Percentiles rank a stretch among this genome's conserved stretches.
These are phyloP conservation scores for Diaporthe citrichinensis DNA, from an alignment of 2,329 filamentous ascomycete genomes.

Conservation along the genomic window DNA sequence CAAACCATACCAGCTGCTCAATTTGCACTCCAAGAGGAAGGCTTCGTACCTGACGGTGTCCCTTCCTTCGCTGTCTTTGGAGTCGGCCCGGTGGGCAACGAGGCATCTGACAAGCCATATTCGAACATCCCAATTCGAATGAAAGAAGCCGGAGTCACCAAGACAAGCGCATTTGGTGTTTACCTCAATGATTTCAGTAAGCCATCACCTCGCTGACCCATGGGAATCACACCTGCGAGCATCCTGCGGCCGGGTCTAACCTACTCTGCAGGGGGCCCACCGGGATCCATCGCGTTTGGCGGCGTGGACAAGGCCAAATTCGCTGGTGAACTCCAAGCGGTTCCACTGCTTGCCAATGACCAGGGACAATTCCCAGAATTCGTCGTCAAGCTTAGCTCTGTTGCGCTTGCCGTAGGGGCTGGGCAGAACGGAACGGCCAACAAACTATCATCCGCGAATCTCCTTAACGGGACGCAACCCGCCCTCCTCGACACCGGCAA, in stretches of 20 bases:
- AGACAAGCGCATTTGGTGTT: background rate
- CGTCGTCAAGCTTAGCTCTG: background rate
- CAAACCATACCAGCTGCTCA: background rate
- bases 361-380: background rate
- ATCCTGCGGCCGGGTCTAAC: background rate
- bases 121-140: background rate
- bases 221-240: background rate
- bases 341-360: background rate
- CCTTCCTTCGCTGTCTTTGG: background rate
- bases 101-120: background rate
- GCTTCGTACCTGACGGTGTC: background rate
- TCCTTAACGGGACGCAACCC: background rate
- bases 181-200: slow-evolving; percentile 1
- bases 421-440: background rate
- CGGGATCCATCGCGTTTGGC: background rate
- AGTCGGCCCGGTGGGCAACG: background rate
- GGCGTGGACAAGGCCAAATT: slow-evolving; percentile 4
- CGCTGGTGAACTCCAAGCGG: background rate
- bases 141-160: background rate
- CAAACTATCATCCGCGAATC: background rate
- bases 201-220: too few species aligned
- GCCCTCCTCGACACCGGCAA: background rate
- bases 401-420: background rate
- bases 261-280: background rate
- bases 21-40: background rate